Base-by-base conservation (phyloP, 2,329 filamentous ascomycete species). In the Trichoderma sp. region DNA sequence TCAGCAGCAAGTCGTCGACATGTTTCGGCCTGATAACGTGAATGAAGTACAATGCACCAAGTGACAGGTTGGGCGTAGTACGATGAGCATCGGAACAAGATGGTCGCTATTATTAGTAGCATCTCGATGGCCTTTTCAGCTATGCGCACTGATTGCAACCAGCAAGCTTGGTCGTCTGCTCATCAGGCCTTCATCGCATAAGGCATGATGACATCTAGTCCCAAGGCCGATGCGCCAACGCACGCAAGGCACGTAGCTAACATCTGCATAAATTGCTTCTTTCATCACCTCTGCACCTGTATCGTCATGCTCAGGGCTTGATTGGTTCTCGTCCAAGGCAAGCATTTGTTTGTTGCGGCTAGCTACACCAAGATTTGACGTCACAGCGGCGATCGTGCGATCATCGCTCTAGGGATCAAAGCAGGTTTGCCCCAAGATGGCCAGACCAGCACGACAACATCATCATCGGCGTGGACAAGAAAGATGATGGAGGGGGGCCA, bases 361-460 rank as follows among this genome's bases (percentile, higher is more conserved):
- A 70, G 62, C 70, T 61, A 28, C 32, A 36, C 32, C 14, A 58
- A 24, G 36, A 53, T 65, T 73, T 75, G 74, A 77, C 74, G 76
- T 77, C 76, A 77, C 73, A 24, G 53, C 57, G 71, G 34, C 34
- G 74, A 74, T 73, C 70, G 21, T 24, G 51, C 39, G 56, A 43
- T 71, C 58, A 67, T 71, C 57, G 36, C n/a, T 58, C 30, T 18
- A 34, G 53, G 57, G 26, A 70, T 28, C 30, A 4, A 71, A 71
- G 28, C 70, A 71, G 70, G 70, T 71, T 71, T 71, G 43, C 57
- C 21, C 64, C 21, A 26, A 32, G 30, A 26, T 18, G n/a, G 30
- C n/a, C 21, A 14, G 7, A 36, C 47, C 2, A 30, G 8, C 11
- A 26, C 30, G 24, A 8, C 30, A 51, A 14, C 30, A 53, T 70